Percentiles rank a stretch among this genome's conserved stretches.
phyloP scores from a whole-genome alignment of 2,329 filamentous ascomycete genomes.

The Cladosporium phlei region DNA sequence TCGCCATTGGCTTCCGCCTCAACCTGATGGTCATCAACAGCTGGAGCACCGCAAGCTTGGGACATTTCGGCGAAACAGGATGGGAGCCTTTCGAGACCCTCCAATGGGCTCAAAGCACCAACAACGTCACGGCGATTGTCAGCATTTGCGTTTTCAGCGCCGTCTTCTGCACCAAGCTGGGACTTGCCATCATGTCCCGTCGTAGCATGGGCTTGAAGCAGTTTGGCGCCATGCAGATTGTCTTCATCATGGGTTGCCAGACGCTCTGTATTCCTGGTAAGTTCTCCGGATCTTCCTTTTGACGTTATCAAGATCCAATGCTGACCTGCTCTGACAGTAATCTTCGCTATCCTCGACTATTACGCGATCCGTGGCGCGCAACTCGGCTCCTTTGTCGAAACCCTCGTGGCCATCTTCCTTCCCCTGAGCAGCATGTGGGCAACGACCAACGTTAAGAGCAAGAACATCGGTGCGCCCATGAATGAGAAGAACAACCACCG shows the following conservation, averaged over 20 bases:
- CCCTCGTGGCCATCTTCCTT: slow-evolving; percentile 58
- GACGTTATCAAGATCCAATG: slow-evolving; percentile 11
- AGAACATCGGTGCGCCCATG: slow-evolving; percentile 15
- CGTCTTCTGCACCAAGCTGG: slow-evolving; percentile 60
- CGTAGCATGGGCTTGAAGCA: slow-evolving; percentile 53
- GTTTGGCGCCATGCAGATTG: slow-evolving; percentile 61
- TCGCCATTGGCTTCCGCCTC: slow-evolving; percentile 52
- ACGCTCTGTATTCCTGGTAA: slow-evolving; percentile 62
- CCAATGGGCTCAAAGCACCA: slow-evolving; percentile 18
- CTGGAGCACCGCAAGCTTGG: slow-evolving; percentile 17
- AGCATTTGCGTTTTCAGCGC: slow-evolving; percentile 59
- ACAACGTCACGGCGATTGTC: slow-evolving; percentile 49
- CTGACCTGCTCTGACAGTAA: slow-evolving; percentile 39
- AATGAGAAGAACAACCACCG: slow-evolving; percentile 20
- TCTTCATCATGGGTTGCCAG: slow-evolving; percentile 64
- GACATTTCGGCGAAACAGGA: not conserved
- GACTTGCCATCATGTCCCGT: slow-evolving; percentile 52
- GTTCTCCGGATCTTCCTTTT: slow-evolving; percentile 19
- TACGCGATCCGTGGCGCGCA: slow-evolving; percentile 44
- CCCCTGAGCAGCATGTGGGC: slow-evolving; percentile 66
- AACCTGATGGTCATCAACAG: slow-evolving; percentile 48
- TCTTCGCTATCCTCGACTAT: slow-evolving; percentile 58
- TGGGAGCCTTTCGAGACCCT: not conserved
- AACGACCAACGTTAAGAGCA: slow-evolving; percentile 31
- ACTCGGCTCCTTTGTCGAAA: slow-evolving; percentile 52